Evolutionary conservation across 768 basidiomycete species (phyloP), one percentile per base, ranked within the genome.

Genomic region (Termitomyces sp.): DNA sequence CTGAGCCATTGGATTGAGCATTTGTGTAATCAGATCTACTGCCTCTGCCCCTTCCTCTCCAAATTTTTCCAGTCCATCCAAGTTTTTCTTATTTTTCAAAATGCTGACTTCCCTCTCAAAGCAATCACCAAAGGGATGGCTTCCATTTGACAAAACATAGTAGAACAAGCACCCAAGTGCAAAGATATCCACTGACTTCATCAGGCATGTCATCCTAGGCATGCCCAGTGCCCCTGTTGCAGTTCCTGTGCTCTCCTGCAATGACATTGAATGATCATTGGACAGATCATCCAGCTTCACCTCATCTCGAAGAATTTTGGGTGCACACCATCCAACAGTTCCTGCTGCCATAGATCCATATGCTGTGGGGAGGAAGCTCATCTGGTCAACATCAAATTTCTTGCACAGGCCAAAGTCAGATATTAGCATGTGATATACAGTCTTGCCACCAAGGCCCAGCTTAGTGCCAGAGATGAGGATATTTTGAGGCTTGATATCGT

Each of bases 401-500:
- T 95, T 95, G 68, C 96, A 98, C 50, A 99, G 78, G 35, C 97
- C 97, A 68, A 99, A 98, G 72, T 99, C 97, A 1, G 94, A 97
- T 56, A 94, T 95, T 58, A 95, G 73, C 92, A 95, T 94, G 47
- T 91, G 76, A 62, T 91, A 67, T 69, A 80, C 46, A 21, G 58
- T 54, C 64, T 61, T 55, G 64, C 61, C 68, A 71, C 63, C 68
- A 74, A 66, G 66, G 73, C 59, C 72, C 17, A 78, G 81, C 64
- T 88, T 89, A 2, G 83, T 81, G 14, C 75, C 76, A 14, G 92
- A 91, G 11, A 98, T 80, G 14, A 99, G 82, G 54, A 99, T 98
- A 66, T 99, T 99, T 70, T 95, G 96, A 5, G 96, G 96, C 66
- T 99, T 99, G 72, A 99, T 97, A 69, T 98, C 96, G 32, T 95